These are phyloP conservation scores for Globisporangium cylindrosporum DNA, from an alignment of 352 stramenopile genomes.

Conservation along the genomic window DNA sequence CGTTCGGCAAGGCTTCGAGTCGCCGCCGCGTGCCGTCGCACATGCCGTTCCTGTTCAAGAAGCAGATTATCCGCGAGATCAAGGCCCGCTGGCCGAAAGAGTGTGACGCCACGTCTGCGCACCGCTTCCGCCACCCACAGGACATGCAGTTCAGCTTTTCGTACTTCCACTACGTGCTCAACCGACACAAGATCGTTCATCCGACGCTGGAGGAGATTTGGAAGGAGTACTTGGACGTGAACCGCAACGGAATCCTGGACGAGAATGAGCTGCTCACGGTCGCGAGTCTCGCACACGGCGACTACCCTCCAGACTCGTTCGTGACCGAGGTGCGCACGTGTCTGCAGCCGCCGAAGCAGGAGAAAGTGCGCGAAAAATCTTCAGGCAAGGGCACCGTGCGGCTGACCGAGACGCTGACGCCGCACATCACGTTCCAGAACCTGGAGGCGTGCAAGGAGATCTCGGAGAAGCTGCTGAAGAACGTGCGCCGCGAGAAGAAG, in stretches of 20 bases:
- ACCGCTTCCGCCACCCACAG: conserved; percentile 89
- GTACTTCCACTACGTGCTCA: conserved; percentile 94
- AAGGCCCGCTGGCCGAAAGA: conserved; percentile 77
- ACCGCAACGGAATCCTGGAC: conserved; percentile 88
- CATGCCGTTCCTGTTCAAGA: conserved; percentile 94
- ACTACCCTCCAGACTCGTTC: conserved; percentile 67
- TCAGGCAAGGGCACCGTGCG: conserved; percentile 55
- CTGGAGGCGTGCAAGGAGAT: conserved; percentile 52
- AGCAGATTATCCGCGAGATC: conserved; percentile 85
- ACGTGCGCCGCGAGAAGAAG: conserved; percentile 61
- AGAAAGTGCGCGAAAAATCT: conserved; percentile 65
- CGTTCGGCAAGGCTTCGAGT: conserved; percentile 72
- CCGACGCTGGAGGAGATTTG: conserved; percentile 82
- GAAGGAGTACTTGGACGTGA: conserved; percentile 86
- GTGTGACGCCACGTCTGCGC: conserved; percentile 71
- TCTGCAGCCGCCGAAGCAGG: conserved; percentile 63
- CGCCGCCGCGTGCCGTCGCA: conserved; percentile 90
- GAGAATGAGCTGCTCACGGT: conserved; percentile 91
- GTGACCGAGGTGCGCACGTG: conserved; percentile 67
- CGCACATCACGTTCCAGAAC: conserved; percentile 66
- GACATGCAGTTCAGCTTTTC: conserved; percentile 96
- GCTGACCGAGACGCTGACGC: conserved; percentile 71
- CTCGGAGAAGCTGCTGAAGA: conserved; percentile 49
- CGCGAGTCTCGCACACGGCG: conserved; percentile 74
- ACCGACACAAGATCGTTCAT: conserved; percentile 76